Evolutionary conservation across 1,284 basidiomycete genomes (phyloP).

Genomic region (Pterula multifida): DNA sequence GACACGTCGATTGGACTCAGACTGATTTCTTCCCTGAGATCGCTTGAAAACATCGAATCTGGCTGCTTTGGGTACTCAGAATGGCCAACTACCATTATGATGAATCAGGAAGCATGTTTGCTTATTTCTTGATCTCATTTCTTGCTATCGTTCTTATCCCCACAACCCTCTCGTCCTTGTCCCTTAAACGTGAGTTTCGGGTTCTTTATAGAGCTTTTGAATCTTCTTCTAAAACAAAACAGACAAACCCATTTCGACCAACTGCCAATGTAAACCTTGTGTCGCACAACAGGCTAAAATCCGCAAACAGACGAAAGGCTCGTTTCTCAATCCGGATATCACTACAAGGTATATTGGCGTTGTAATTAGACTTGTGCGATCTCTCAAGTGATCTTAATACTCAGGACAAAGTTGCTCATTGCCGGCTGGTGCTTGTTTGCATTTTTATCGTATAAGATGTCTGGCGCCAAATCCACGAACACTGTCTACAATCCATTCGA

Average conservation of each 20-base stretch:
- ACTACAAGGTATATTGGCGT: slow-evolving; percentile 28
- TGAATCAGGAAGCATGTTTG: slow-evolving; percentile 80
- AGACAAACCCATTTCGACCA: slow-evolving; percentile 20
- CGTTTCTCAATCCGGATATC: slow-evolving; percentile 27
- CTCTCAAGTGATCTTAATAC: background rate
- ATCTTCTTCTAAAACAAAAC: slow-evolving; percentile 9
- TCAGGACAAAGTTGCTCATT: slow-evolving; percentile 46
- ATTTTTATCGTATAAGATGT: slow-evolving; percentile 57
- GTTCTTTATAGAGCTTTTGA: slow-evolving; percentile 8
- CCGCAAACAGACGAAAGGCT: slow-evolving; percentile 30
- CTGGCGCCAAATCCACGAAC: slow-evolving; percentile 47
- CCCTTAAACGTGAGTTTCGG: slow-evolving; percentile 24
- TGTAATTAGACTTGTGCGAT: background rate
- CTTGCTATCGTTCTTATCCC: slow-evolving; percentile 74
- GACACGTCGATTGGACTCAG: too few relatives aligned
- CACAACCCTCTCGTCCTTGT: slow-evolving; percentile 45
- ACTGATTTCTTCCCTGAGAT: too few relatives aligned
- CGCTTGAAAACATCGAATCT: background rate
- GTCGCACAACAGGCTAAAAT: slow-evolving; percentile 40
- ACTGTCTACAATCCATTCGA: slow-evolving; percentile 91
- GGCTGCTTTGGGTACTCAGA: background rate
- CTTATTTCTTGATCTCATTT: slow-evolving; percentile 82
- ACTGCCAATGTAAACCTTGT: slow-evolving; percentile 64
- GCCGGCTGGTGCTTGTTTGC: slow-evolving; percentile 71
- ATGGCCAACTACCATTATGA: slow-evolving; percentile 84